A percentile compares a stretch with the other conserved stretches of the same genome.
Conservation (phyloP, 139 green algal species). For the Micromonas commoda region DNA sequence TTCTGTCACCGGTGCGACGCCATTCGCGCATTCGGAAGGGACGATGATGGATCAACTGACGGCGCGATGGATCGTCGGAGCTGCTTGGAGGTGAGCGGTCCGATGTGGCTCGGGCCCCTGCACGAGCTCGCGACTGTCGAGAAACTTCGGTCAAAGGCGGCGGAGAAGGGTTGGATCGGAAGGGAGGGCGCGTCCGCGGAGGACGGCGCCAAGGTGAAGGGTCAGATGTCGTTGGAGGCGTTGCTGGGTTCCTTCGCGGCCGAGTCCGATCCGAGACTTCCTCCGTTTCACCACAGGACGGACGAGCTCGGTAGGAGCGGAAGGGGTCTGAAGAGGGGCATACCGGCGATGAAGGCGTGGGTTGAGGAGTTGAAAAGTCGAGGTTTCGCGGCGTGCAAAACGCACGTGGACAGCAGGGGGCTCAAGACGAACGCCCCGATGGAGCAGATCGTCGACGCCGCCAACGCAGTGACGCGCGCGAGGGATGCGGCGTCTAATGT, state of each 20-base stretch:
- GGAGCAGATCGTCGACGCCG: neutral
- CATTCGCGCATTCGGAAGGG: no score
- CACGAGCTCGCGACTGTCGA: neutral
- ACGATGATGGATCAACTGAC: no score
- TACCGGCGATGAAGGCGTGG: neutral
- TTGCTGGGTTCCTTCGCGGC: neutral
- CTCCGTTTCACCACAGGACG: conserved; percentile 1
- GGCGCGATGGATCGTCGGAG: no score
- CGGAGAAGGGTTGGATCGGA: neutral
- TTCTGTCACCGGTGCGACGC: neutral
- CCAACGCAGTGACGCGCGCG: neutral
- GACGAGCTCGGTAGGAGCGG: neutral
- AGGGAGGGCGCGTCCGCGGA: neutral
- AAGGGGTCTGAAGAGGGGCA: neutral
- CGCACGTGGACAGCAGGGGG: neutral
- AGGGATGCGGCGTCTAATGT: neutral
- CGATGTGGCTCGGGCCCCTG: conserved; percentile 19
- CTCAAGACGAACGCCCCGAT: neutral
- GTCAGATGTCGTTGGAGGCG: neutral
- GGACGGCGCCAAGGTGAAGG: neutral
- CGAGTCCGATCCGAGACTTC: neutral
- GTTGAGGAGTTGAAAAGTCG: neutral
- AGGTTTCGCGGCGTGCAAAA: neutral
- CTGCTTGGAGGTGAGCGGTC: conserved; percentile 6
- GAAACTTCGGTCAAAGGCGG: neutral